Evolutionary conservation across 2,329 filamentous ascomycete species (phyloP).

Genomic region (Aspergillus aculeatus): DNA sequence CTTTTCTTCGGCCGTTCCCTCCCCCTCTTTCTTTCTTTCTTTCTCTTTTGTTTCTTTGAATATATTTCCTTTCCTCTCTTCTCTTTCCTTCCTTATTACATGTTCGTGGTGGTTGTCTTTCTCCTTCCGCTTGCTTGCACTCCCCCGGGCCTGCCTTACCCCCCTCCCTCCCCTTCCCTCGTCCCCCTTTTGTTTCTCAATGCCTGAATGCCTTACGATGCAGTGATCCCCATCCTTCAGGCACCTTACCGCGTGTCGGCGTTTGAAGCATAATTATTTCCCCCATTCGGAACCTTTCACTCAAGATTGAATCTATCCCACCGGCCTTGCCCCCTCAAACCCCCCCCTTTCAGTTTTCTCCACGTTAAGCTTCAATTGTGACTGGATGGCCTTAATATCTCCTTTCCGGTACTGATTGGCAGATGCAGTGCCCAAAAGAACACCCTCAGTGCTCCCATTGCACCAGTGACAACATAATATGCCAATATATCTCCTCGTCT

Average conservation of each 20-base stretch:
- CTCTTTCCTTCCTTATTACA: no score
- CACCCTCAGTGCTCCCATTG: slow-evolving; percentile 19
- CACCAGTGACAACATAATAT: slow-evolving; percentile 15
- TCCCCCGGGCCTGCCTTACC: no score
- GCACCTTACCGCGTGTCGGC: background rate
- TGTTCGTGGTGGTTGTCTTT: no score
- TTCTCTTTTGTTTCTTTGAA: background rate
- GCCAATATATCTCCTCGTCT: slow-evolving; percentile 15
- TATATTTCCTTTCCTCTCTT: background rate
- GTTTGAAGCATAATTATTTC: background rate
- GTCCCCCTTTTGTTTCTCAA: background rate
- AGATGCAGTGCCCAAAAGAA: slow-evolving; percentile 16
- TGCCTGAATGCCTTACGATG: slow-evolving; percentile 2
- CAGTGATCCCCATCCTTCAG: background rate
- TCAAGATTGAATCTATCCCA: background rate
- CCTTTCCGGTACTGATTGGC: slow-evolving; percentile 13
- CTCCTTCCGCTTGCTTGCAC: no score
- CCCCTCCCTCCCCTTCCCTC: background rate
- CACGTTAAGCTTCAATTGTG: background rate
- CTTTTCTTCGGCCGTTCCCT: background rate
- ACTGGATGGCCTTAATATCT: background rate
- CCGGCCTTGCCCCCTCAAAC: no score
- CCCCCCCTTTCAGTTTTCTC: background rate
- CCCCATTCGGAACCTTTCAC: background rate
- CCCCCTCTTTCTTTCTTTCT: background rate